phyloP scores from a whole-genome alignment of 2,329 filamentous ascomycete species.

The Cladophialophora carrionii region DNA sequence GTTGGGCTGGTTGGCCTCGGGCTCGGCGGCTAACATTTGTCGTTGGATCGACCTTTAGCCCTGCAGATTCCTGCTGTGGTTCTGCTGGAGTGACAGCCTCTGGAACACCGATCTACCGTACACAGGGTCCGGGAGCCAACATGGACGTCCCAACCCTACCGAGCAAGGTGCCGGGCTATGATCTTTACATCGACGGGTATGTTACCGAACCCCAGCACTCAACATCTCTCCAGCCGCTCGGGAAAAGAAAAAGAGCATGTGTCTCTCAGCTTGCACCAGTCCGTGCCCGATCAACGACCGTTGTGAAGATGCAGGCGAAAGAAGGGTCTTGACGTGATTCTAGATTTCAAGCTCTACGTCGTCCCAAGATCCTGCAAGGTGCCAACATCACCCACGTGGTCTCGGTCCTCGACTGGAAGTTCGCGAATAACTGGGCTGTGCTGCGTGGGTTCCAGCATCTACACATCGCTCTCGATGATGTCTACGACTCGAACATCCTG shows the following conservation, averaged over 20 bases:
- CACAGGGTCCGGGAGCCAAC: not conserved
- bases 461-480: constrained; percentile 84
- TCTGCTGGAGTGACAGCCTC: not conserved
- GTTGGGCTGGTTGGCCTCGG: constrained; percentile 4
- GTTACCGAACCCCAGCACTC: constrained; percentile 8
- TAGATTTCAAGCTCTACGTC: constrained; percentile 78
- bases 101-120: not conserved
- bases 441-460: constrained; percentile 71
- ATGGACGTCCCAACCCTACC: constrained; percentile 35
- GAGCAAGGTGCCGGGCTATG: constrained; percentile 62
- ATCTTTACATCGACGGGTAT: constrained; percentile 80
- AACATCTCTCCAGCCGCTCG: not conserved
- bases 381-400: constrained; percentile 85
- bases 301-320: not conserved
- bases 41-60: not conserved
- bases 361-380: constrained; percentile 69
- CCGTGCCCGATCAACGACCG: not conserved
- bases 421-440: constrained; percentile 53
- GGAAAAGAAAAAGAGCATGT: not conserved
- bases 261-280: not conserved
- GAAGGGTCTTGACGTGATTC: constrained; percentile 31
- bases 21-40: not conserved
- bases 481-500: constrained; percentile 84
- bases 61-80: not conserved
- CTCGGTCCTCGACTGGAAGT: constrained; percentile 72